phyloP scores from a whole-genome alignment of 768 basidiomycete genomes.

The Suillus placidus region DNA sequence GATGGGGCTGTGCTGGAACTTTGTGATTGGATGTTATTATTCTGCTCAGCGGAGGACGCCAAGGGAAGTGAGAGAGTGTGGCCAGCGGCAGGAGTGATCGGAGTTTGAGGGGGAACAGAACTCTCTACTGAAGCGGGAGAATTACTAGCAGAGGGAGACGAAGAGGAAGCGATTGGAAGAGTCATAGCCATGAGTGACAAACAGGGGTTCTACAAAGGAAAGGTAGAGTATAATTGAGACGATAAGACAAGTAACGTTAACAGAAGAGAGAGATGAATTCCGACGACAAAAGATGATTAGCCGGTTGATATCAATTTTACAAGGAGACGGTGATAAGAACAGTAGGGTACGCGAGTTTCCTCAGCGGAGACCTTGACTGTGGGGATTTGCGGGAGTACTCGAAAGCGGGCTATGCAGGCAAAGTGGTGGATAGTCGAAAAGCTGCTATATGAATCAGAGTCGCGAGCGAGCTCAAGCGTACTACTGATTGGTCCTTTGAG shows the following conservation, averaged over 20 bases:
- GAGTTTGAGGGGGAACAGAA: slow-evolving; percentile 51
- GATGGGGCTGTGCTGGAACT: slow-evolving; percentile 19
- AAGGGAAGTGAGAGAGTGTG: slow-evolving; percentile 40
- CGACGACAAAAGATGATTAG: slow-evolving; percentile 19
- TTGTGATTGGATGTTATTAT: slow-evolving; percentile 26
- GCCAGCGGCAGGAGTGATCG: slow-evolving; percentile 43
- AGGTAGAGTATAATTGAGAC: slow-evolving; percentile 13
- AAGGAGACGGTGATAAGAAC: slow-evolving; percentile 12
- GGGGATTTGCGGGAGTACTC: slow-evolving; percentile 6
- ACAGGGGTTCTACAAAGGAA: slow-evolving; percentile 20
- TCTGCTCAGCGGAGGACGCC: slow-evolving; percentile 27
- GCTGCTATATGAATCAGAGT: slow-evolving; percentile 37
- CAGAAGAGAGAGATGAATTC: slow-evolving; percentile 1
- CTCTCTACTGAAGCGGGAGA: slow-evolving; percentile 47
- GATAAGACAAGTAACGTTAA: slow-evolving; percentile 15
- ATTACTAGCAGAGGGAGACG: slow-evolving; percentile 40
- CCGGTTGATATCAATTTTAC: slow-evolving; percentile 29
- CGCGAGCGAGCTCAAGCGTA: slow-evolving; percentile 79
- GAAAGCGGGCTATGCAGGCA: slow-evolving; percentile 16
- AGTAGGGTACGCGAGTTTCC: slow-evolving; percentile 45
- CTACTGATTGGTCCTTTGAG: slow-evolving; percentile 45
- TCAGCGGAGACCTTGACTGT: slow-evolving; percentile 46
- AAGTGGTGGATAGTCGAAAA: slow-evolving; percentile 15
- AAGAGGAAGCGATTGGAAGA: slow-evolving; percentile 41
- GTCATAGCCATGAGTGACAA: slow-evolving; percentile 39